A percentile compares a stretch with the other conserved stretches of the same genome.
These are phyloP conservation scores for Blastomyces percursus DNA, from an alignment of 2,329 filamentous ascomycete species.

Conservation along the genomic window DNA sequence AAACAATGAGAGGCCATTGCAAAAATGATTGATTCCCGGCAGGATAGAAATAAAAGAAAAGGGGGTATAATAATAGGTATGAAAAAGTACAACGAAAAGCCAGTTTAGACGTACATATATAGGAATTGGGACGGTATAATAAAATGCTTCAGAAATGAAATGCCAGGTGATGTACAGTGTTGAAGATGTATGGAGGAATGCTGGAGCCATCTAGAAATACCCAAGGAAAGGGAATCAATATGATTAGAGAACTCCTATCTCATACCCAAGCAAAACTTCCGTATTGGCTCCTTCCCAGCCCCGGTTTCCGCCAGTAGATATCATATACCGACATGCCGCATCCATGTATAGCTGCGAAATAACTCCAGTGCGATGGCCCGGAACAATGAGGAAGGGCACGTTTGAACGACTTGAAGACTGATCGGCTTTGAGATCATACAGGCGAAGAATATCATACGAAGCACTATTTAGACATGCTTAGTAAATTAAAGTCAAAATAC, in stretches of 20 bases:
- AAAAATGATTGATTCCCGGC: neutral
- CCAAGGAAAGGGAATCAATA: neutral
- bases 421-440: conserved; percentile 73
- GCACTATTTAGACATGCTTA: conserved; percentile 47
- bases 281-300: conserved; percentile 90
- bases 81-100: neutral
- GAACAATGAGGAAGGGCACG: conserved; percentile 92
- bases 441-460: conserved; percentile 80
- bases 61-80: neutral
- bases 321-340: conserved; percentile 77
- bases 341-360: conserved; percentile 81
- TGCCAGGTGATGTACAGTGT: neutral
- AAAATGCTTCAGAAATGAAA: neutral
- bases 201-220: neutral
- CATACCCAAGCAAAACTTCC: conserved; percentile 87
- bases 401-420: conserved; percentile 59
- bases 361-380: conserved; percentile 77
- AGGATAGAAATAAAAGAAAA: neutral
- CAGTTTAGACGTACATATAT: neutral
- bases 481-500: conserved; percentile 10
- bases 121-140: neutral
- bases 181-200: too few relatives aligned
- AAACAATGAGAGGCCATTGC: neutral
- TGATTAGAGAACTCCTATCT: conserved; percentile 50
- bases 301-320: conserved; percentile 80